Conservation (phyloP, 106 monocot species). For the Dendrobium huoshanense region DNA sequence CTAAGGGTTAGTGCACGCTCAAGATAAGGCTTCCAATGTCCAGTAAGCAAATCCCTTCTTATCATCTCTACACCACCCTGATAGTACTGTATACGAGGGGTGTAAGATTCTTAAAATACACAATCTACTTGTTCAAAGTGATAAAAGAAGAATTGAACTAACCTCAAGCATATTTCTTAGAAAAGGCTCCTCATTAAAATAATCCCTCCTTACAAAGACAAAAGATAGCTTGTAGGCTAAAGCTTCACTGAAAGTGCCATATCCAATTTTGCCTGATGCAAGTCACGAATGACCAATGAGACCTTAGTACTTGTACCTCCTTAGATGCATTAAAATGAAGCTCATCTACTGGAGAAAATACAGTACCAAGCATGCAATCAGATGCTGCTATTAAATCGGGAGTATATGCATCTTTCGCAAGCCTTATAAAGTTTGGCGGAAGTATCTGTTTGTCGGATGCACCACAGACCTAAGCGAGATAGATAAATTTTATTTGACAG, state of each 20-base stretch:
- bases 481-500: not conserved
- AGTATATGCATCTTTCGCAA: conserved; percentile 82
- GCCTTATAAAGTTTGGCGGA: conserved; percentile 81
- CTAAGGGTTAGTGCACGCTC: conserved; percentile 67
- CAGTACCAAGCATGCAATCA: conserved; percentile 89
- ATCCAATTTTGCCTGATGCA: conserved; percentile 79
- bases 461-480: conserved; percentile 60
- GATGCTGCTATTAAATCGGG: conserved; percentile 83
- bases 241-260: conserved; percentile 85
- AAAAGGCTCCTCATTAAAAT: conserved; percentile 95
- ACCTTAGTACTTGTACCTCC: not conserved
- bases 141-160: conserved; percentile 5
- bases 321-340: not conserved
- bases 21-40: conserved; percentile 81
- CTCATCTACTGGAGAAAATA: not conserved
- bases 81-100: conserved; percentile 45
- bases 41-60: conserved; percentile 84
- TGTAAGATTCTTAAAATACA: not conserved
- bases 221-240: conserved; percentile 82
- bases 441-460: conserved; percentile 72
- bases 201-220: conserved; percentile 85
- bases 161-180: conserved; percentile 95
- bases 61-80: conserved; percentile 93
- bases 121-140: not conserved
- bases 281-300: not conserved